Evolutionary conservation across 495 filamentous ascomycete species (phyloP).

Genomic region (Chaetomium fimeti): DNA sequence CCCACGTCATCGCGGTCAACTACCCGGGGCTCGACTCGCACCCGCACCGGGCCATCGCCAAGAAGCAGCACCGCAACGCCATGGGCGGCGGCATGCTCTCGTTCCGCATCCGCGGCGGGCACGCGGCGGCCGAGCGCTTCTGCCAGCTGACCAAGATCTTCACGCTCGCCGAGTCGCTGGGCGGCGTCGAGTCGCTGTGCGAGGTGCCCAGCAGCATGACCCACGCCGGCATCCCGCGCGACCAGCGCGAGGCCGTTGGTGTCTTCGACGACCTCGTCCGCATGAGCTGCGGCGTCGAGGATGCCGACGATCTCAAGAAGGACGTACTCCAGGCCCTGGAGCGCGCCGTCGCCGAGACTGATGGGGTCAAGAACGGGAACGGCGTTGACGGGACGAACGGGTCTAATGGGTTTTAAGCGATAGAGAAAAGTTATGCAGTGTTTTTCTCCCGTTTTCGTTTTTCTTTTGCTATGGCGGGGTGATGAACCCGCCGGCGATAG

Average conservation of each 20-base stretch:
- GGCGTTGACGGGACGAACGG: slow-evolving; percentile 25
- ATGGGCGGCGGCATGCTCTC: slow-evolving; percentile 97
- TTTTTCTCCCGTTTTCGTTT: background rate
- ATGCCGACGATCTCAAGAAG: slow-evolving; percentile 74
- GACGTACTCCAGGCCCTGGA: slow-evolving; percentile 88
- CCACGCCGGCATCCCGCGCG: slow-evolving; percentile 88
- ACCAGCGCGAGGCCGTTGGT: slow-evolving; percentile 83
- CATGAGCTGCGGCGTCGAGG: slow-evolving; percentile 91
- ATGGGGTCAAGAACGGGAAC: slow-evolving; percentile 25
- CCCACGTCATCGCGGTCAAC: slow-evolving; percentile 81
- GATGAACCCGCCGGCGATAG: background rate
- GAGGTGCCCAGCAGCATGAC: slow-evolving; percentile 96
- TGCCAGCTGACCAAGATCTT: slow-evolving; percentile 87
- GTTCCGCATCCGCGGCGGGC: slow-evolving; percentile 91
- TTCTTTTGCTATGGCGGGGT: background rate
- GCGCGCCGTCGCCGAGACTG: slow-evolving; percentile 59
- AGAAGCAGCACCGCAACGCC: slow-evolving; percentile 88
- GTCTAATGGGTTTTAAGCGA: slow-evolving; percentile 19
- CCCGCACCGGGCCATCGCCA: slow-evolving; percentile 76
- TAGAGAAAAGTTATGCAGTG: background rate
- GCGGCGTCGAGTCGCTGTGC: slow-evolving; percentile 87
- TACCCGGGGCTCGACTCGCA: slow-evolving; percentile 91
- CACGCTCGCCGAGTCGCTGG: slow-evolving; percentile 88
- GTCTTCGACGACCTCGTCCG: slow-evolving; percentile 97
- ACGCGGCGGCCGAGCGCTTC: slow-evolving; percentile 82